phyloP scores from a whole-genome alignment of 441 rosid genomes.

The Populus hybrid region DNA sequence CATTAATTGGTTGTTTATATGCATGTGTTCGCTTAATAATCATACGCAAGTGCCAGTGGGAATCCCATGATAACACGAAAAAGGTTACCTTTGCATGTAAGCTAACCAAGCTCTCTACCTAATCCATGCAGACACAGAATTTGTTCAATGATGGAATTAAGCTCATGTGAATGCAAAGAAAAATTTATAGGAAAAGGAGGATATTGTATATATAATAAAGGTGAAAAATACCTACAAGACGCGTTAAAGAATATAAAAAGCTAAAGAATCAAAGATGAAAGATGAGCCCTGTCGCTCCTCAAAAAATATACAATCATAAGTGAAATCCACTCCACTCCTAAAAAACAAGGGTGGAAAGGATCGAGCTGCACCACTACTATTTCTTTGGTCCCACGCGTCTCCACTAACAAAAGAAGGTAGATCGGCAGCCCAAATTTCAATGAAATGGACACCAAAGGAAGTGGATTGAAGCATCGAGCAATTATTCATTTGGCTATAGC shows the following conservation, averaged over 20 bases:
- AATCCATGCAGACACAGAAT: neutral
- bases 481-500: constrained; percentile 7
- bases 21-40: no score
- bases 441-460: constrained; percentile 7
- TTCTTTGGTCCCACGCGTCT: constrained; percentile 30
- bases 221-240: neutral
- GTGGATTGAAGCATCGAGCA: constrained; percentile 11
- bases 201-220: neutral
- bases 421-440: neutral
- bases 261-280: neutral
- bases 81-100: neutral
- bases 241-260: constrained; percentile 22
- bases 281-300: neutral
- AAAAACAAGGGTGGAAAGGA: neutral
- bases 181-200: neutral
- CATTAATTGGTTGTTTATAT: no score
- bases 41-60: no score
- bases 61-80: neutral
- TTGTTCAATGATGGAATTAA: neutral
- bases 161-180: constrained; percentile 22
- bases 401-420: constrained; percentile 15
- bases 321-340: neutral
- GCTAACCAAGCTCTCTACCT: neutral
- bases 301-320: neutral
- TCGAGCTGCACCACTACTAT: neutral